Base-by-base conservation (phyloP, 176 grass and related monocot species). In the Triticum dicoccoides region DNA sequence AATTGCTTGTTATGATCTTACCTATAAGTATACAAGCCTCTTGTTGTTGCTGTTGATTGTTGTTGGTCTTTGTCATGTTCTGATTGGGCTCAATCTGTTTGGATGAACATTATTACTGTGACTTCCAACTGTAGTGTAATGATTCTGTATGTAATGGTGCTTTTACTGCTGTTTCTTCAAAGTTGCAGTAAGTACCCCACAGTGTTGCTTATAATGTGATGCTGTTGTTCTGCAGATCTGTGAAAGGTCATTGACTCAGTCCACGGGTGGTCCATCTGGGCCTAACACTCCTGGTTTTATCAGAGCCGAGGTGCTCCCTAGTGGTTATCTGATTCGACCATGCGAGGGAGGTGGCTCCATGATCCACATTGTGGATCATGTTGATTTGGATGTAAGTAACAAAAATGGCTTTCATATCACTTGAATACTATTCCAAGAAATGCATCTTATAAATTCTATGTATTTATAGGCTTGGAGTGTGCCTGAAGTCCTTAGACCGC, bases 341-440 rank as follows among this genome's bases (percentile, higher is more conserved):
- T 99, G 97, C 5, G 97, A 99, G 82, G 97, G 97, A 83, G 97
- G 97, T 62, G 94, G 94, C 44, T 99, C 97, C 20, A 99, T 99
- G 94, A 99, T 99, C 83, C 92, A 97, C 88, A 99, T 99, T 83
- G 97, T 99, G 11, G 97, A 99, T 91, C 97, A 99, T 91, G 80
- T 99, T 77, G 94, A 99, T 89, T 80, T 99, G 80, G 94, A 94
- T 93, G 97, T 99, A 83, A 94, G 97, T 82, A 83, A 21, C 27
- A 84, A 67, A 18, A 38, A 25, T 17, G 4, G 44, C 21, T 87
- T 78, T 65, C 7, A 33, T 76, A 77, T 17, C n/a, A 85, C n/a
- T 78, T 73, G 23, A 76, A 37, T 44, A 32, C 2, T 58, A 23
- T 37, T 79, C 0, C 2, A 10, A 52, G 37, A 49, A 71, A 20